Evolutionary conservation across 208 protist genomes (phyloP).

Genomic region (Porcisia deanei): DNA sequence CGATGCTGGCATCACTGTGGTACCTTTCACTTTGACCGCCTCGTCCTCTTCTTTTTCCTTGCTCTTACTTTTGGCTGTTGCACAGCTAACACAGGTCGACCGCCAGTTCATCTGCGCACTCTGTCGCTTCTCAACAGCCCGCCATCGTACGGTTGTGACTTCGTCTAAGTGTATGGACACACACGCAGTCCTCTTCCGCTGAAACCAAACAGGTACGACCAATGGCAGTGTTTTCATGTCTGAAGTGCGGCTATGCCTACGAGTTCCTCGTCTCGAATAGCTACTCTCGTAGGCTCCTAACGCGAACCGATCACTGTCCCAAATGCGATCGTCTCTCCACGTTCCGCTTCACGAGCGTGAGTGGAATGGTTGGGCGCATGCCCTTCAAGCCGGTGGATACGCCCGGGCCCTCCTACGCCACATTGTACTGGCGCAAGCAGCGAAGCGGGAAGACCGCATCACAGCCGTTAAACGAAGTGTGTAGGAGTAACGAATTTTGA

Average conservation of each 20-base stretch:
- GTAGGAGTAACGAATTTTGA: constrained; percentile 58
- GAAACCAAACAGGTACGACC: not conserved
- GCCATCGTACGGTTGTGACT: not conserved
- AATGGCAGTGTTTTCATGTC: constrained; percentile 83
- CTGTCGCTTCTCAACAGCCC: not conserved
- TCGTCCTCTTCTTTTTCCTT: not conserved
- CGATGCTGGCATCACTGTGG: not conserved
- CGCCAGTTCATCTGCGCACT: not conserved
- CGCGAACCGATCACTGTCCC: constrained; percentile 67
- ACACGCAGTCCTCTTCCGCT: not conserved
- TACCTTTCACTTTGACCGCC: not conserved
- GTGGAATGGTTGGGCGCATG: constrained; percentile 81
- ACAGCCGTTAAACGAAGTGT: constrained; percentile 62
- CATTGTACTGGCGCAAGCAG: constrained; percentile 76
- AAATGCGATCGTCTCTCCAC: constrained; percentile 58
- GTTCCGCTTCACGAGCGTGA: constrained; percentile 75
- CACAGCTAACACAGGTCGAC: not conserved
- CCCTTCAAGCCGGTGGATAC: constrained; percentile 65
- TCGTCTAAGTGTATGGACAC: not conserved
- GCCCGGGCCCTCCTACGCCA: constrained; percentile 65
- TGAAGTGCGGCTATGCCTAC: constrained; percentile 77
- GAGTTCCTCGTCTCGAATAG: constrained; percentile 79
- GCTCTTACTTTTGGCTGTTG: not conserved
- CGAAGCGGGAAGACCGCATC: constrained; percentile 44
- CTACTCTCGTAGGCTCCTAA: constrained; percentile 47